Evolutionary conservation across 352 stramenopile genomes (phyloP), one percentile per base, ranked within the genome.

Genomic region (Phytophthora chlamydospora): DNA sequence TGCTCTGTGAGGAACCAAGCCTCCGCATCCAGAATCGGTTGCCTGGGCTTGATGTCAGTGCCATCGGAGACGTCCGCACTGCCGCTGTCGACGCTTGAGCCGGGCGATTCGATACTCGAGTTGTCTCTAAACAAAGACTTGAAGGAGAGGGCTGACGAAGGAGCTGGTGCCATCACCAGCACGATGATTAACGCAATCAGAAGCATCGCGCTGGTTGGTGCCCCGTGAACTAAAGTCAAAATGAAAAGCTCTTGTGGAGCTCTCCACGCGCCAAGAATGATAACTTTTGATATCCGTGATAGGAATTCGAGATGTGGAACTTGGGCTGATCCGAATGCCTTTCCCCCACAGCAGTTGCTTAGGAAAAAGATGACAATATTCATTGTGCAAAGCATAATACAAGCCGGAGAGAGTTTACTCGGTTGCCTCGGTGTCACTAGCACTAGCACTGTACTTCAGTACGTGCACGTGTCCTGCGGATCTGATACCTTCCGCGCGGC

Each of bases 1-100:
- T 72, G 32, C 11, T 74, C 62, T 0, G 51, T 81, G 4, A 90
- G 60, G 47, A 90, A 88, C 80, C 80, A 90, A 17, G 73, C 65
- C 4, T 66, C 42, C 6, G 78, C 55, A 17, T 78, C 58, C 9
- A 88, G 56, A 14, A 71, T 32, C 11, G 80, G 80, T 33, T 90
- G 80, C 16, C 49, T 40, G 2, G 40, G 41, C 6, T 54, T 61
- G 8, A 66, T 55, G 42, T 61, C 58, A 7, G 58, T 44, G 2
- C 58, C 58, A 38, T 66, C 58, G 0, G 58, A 61, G 7, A 61
- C 49, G 16, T 66, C 58, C 8, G 17, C 47, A 27, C 46, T 49
- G 1, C 40, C 11, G 27, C 27, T 60, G 24, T 45, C 14, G 21
- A 39, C 12, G 29, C 16, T 54, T 10, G 34, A 14, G 12, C 16